Evolutionary conservation across 2,329 filamentous ascomycete genomes (phyloP).

Genomic region (Pseudogymnoascus sp.): DNA sequence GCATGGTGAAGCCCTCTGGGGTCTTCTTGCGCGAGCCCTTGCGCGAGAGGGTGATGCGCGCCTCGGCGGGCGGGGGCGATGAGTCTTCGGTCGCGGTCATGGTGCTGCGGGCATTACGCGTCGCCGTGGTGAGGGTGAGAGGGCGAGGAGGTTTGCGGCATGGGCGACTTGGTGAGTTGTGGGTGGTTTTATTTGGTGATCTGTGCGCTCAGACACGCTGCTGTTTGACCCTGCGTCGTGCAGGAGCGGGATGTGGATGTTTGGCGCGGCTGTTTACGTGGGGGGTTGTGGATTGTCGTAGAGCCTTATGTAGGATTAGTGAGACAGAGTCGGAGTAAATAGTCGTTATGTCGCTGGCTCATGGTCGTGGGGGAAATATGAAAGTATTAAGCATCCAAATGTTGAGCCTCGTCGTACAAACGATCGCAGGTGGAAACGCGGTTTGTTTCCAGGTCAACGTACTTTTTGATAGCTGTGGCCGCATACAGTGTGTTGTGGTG

Average conservation of each 20-base stretch:
- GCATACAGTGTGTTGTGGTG: neutral
- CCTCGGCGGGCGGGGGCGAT: neutral
- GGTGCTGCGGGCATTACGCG: neutral
- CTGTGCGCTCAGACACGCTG: conserved; percentile 4
- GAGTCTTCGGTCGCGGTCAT: conserved; percentile 4
- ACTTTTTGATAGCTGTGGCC: neutral
- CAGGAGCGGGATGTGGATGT: neutral
- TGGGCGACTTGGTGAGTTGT: neutral
- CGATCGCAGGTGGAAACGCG: neutral
- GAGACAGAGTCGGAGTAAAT: neutral
- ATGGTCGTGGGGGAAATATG: neutral
- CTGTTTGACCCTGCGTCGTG: conserved; percentile 5
- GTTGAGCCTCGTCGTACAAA: neutral
- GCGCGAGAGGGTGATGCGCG: conserved; percentile 6
- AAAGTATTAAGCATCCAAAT: neutral
- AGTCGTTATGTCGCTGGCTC: neutral
- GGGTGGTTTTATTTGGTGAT: neutral
- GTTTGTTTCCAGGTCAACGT: neutral
- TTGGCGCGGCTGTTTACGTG: neutral
- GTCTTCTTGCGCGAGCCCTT: conserved; percentile 6
- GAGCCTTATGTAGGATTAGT: neutral
- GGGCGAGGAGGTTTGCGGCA: neutral
- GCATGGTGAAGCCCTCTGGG: neutral
- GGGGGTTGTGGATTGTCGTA: neutral
- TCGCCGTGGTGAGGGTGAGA: neutral